Conservation (phyloP, 192 early-diverging fungal genomes). For the Glomus cerebriforme region DNA sequence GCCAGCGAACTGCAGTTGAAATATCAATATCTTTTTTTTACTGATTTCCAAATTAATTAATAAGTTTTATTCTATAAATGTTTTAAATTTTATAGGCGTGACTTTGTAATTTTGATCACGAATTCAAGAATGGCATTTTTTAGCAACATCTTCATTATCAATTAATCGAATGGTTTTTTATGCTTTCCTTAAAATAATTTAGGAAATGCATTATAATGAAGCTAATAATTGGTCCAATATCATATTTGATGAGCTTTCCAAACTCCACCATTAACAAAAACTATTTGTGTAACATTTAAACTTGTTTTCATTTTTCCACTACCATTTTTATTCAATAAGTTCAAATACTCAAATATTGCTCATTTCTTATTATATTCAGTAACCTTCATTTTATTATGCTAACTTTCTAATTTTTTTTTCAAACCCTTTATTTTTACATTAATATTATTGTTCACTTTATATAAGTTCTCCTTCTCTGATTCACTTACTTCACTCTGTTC, state of each 20-base stretch:
- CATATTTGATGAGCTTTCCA: background rate
- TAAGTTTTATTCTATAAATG: background rate
- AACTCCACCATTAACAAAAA: background rate
- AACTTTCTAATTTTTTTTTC: too few species aligned
- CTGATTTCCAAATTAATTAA: too few species aligned
- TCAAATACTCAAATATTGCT: background rate
- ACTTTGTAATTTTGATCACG: background rate
- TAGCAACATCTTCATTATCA: background rate
- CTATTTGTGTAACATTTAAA: background rate
- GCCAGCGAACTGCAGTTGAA: background rate
- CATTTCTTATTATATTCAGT: background rate
- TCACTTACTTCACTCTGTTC: too few species aligned
- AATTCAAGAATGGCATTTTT: background rate
- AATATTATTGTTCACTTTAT: too few species aligned
- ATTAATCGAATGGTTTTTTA: background rate
- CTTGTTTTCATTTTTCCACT: background rate
- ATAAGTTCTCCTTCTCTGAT: too few species aligned
- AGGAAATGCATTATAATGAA: background rate
- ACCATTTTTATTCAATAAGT: background rate
- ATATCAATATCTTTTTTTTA: background rate
- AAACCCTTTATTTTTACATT: too few species aligned
- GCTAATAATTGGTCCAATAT: background rate
- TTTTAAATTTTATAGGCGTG: background rate
- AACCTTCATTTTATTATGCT: background rate
- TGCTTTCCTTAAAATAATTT: background rate